These are phyloP conservation scores for Mycena galericulata DNA, from an alignment of 768 basidiomycete genomes.

Conservation along the genomic window DNA sequence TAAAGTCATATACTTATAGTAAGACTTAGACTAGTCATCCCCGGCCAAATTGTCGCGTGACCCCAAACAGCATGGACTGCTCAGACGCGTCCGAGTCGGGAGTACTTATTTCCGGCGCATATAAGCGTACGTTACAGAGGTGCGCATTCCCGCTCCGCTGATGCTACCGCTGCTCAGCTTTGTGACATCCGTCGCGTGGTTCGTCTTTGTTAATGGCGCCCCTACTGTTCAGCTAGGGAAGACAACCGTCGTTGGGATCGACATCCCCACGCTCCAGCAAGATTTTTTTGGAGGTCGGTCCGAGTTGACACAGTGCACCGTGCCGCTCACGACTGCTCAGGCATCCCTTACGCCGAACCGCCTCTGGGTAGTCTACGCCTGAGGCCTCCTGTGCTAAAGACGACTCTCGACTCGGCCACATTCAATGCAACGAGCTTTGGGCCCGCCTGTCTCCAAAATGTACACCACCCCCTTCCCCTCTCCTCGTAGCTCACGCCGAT, in stretches of 20 bases:
- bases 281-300: slow-evolving; percentile 59
- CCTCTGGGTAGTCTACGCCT: not conserved
- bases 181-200: not conserved
- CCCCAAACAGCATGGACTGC: too few relatives aligned
- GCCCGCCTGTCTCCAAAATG: not conserved
- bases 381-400: not conserved
- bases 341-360: not conserved
- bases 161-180: slow-evolving; percentile 4
- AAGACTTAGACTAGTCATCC: too few relatives aligned
- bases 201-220: not conserved
- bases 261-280: slow-evolving; percentile 45
- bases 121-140: too few relatives aligned
- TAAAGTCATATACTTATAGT: not conserved
- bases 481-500: not conserved
- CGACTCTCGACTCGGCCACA: not conserved
- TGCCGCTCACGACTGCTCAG: not conserved
- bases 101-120: too few relatives aligned
- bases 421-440: not conserved
- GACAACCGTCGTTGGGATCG: slow-evolving; percentile 53
- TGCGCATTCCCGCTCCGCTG: not conserved
- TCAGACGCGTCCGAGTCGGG: too few relatives aligned
- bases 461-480: not conserved
- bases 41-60: too few relatives aligned
- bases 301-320: too few relatives aligned
- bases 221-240: slow-evolving; percentile 48